A percentile compares a stretch with the other conserved stretches of the same genome.
Conservation (phyloP, 768 basidiomycete species). For the Melanogaster broomeanus region DNA sequence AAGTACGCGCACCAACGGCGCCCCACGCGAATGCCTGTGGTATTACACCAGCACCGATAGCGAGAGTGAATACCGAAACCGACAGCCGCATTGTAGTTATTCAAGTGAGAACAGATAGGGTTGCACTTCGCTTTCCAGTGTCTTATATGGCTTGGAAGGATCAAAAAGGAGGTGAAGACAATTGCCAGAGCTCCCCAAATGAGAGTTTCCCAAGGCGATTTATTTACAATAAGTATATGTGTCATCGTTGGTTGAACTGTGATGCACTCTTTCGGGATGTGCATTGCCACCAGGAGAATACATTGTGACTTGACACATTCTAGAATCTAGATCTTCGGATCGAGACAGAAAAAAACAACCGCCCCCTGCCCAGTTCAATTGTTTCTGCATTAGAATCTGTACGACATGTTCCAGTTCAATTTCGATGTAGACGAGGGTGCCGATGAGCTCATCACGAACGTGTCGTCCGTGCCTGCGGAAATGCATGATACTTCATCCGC, state of each 20-base stretch:
- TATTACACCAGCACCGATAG: constrained; percentile 16
- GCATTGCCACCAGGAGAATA: not conserved
- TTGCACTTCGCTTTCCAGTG: not conserved
- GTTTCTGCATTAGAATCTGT: not conserved
- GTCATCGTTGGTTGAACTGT: too few relatives aligned
- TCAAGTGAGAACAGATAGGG: not conserved
- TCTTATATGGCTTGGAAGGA: not conserved
- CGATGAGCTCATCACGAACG: constrained; percentile 15
- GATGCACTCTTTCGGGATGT: too few relatives aligned
- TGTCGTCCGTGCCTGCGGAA: constrained; percentile 5
- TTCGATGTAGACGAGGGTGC: constrained; percentile 59
- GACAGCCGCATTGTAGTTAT: constrained; percentile 24
- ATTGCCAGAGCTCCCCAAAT: not conserved
- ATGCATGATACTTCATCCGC: not conserved
- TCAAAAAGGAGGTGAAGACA: not conserved
- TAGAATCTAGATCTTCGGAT: not conserved
- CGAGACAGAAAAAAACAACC: not conserved
- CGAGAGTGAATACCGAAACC: constrained; percentile 11
- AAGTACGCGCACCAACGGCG: constrained; percentile 33
- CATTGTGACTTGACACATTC: too few relatives aligned
- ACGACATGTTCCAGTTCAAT: constrained; percentile 45
- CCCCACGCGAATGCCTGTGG: constrained; percentile 41
- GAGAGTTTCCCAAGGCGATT: not conserved
- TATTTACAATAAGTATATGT: too few relatives aligned
- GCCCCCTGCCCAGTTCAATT: too few relatives aligned